Conservation (phyloP, 768 basidiomycete species). For the Austroboletus festivus region DNA sequence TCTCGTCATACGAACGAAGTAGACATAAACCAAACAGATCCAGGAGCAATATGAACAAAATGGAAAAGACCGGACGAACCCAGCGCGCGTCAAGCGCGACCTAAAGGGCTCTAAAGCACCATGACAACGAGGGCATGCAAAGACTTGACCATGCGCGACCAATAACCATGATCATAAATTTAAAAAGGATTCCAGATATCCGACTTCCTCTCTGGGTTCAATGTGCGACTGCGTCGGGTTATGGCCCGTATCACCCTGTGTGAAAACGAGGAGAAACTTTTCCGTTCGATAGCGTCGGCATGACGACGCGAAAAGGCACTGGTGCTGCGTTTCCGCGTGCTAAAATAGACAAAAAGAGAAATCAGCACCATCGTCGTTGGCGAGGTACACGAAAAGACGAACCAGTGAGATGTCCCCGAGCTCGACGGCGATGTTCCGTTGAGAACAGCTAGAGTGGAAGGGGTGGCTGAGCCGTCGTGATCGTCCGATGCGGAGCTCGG, state of each 20-base stretch:
- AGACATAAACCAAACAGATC: neutral
- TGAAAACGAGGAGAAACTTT: neutral
- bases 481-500: neutral
- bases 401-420: slow-evolving; percentile 14
- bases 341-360: neutral
- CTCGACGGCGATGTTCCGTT: neutral
- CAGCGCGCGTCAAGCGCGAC: slow-evolving; percentile 9
- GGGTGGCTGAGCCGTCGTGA: neutral
- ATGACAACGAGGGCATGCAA: slow-evolving; percentile 1
- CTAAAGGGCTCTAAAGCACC: neutral
- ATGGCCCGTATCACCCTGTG: slow-evolving; percentile 8
- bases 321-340: slow-evolving; percentile 1
- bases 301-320: slow-evolving; percentile 9
- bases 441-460: neutral
- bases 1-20: slow-evolving; percentile 11
- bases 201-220: neutral
- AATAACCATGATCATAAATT: neutral
- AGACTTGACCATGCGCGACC: neutral
- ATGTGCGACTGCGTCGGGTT: slow-evolving; percentile 12
- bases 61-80: slow-evolving; percentile 7
- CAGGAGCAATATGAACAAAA: neutral
- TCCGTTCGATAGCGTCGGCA: slow-evolving; percentile 1
- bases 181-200: slow-evolving; percentile 17
- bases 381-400: neutral
- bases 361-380: neutral